A percentile compares a stretch with the other conserved stretches of the same genome.
Evolutionary conservation across 331 rosid genomes (phyloP).

Genomic region (Phaseolus coccineus): DNA sequence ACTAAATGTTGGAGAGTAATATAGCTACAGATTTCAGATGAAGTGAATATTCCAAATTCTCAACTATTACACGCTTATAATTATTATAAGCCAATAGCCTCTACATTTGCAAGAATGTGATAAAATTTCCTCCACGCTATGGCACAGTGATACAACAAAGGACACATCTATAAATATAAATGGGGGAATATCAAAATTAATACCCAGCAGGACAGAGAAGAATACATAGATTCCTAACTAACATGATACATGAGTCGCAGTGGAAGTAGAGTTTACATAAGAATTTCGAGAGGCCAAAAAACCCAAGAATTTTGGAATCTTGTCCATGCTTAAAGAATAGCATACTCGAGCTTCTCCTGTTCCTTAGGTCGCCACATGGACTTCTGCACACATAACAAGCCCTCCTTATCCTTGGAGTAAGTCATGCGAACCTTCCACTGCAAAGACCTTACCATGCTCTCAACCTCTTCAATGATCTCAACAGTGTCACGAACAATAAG

Average conservation of each 20-base stretch:
- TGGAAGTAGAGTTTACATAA: constrained; percentile 52
- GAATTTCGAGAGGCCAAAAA: constrained; percentile 45
- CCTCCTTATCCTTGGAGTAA: constrained; percentile 80
- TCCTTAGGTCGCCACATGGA: constrained; percentile 85
- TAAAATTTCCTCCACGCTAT: constrained; percentile 39
- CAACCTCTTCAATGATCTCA: constrained; percentile 67
- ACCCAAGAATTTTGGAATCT: constrained; percentile 44
- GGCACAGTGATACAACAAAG: constrained; percentile 39
- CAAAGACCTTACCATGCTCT: constrained; percentile 73
- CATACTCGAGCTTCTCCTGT: constrained; percentile 63
- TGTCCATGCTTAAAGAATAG: constrained; percentile 49
- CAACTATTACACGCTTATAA: constrained; percentile 23
- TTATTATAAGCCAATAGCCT: constrained; percentile 44
- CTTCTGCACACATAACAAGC: constrained; percentile 83
- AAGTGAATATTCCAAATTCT: constrained; percentile 24
- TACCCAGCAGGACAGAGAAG: constrained; percentile 27
- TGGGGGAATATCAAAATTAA: constrained; percentile 47
- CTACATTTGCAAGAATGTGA: constrained; percentile 54
- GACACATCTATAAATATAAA: constrained; percentile 40
- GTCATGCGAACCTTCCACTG: constrained; percentile 90
- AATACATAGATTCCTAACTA: constrained; percentile 59
- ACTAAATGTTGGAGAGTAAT: no score
- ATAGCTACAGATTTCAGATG: not conserved
- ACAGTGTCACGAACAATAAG: constrained; percentile 79
- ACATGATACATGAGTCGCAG: constrained; percentile 54